phyloP scores from a whole-genome alignment of 352 stramenopile genomes.

The Globisporangium nodosum region DNA sequence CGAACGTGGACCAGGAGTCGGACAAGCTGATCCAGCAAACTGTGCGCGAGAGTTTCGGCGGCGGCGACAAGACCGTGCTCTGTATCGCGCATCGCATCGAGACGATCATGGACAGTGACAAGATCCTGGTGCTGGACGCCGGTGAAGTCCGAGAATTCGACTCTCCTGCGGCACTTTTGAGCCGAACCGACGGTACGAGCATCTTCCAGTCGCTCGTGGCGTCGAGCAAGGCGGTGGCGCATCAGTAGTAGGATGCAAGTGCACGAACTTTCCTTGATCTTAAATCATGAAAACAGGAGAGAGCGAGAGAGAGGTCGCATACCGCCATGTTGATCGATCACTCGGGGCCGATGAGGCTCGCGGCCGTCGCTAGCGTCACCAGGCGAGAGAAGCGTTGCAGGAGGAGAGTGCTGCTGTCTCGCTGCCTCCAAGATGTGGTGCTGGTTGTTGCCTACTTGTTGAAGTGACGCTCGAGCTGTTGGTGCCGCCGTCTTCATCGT shows the following conservation, averaged over 20 bases:
- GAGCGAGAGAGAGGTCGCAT: conserved; percentile 27
- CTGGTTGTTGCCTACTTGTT: too few species aligned
- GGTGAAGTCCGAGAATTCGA: conserved; percentile 83
- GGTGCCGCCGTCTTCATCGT: too few species aligned
- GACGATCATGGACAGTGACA: conserved; percentile 89
- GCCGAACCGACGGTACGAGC: conserved; percentile 23
- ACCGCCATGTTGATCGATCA: conserved; percentile 73
- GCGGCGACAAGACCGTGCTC: conserved; percentile 77
- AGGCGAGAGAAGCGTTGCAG: too few species aligned
- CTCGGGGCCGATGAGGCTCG: conserved; percentile 39
- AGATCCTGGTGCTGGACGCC: conserved; percentile 82
- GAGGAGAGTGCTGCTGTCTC: too few species aligned
- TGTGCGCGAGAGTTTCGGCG: conserved; percentile 48
- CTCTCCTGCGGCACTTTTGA: conserved; percentile 53
- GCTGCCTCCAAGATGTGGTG: too few species aligned
- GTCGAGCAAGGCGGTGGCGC: conserved; percentile 14
- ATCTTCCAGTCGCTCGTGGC: conserved; percentile 35
- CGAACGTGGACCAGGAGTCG: conserved; percentile 85
- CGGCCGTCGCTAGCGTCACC: conserved; percentile 29
- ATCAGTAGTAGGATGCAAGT: too few species aligned
- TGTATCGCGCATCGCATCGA: conserved; percentile 93
- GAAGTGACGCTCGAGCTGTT: too few species aligned
- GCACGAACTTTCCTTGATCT: too few species aligned
- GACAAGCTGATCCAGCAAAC: conserved; percentile 79
- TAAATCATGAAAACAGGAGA: neutral